phyloP scores from a whole-genome alignment of 2,329 filamentous ascomycete species.

The Cytospora mali region DNA sequence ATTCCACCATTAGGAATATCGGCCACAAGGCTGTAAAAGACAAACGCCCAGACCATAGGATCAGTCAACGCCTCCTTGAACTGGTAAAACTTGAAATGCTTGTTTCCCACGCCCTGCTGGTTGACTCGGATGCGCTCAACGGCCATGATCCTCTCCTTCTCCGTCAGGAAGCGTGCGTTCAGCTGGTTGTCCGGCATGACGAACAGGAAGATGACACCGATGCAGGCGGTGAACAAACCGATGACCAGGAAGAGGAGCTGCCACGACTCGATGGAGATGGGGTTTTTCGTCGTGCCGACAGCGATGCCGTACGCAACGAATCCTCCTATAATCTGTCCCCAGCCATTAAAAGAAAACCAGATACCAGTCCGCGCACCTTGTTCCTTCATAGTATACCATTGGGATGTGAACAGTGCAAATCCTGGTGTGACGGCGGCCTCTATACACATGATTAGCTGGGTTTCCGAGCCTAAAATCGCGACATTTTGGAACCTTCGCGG shows the following conservation, averaged over 20 bases:
- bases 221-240: slow-evolving; percentile 51
- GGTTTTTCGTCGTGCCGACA: slow-evolving; percentile 49
- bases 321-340: slow-evolving; percentile 44
- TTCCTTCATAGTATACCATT: slow-evolving; percentile 74
- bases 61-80: slow-evolving; percentile 46
- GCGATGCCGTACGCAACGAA: slow-evolving; percentile 46
- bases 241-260: slow-evolving; percentile 63
- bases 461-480: too few species aligned
- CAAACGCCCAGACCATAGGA: slow-evolving; percentile 43
- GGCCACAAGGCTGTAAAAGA: slow-evolving; percentile 38
- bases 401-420: slow-evolving; percentile 67
- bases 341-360: slow-evolving; percentile 64
- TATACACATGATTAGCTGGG: too few species aligned
- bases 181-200: slow-evolving; percentile 48
- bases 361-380: slow-evolving; percentile 64
- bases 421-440: slow-evolving; percentile 48
- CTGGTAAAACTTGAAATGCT: slow-evolving; percentile 67
- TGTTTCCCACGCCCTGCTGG: slow-evolving; percentile 70
- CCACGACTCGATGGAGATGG: slow-evolving; percentile 60
- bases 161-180: slow-evolving; percentile 51
- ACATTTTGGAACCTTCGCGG: too few species aligned
- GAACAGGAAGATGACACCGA: slow-evolving; percentile 53
- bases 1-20: slow-evolving; percentile 43
- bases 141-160: slow-evolving; percentile 59
- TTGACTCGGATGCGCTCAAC: slow-evolving; percentile 61